A percentile compares a stretch with the other conserved stretches of the same genome.
Conservation (phyloP, 257 asterid genomes). For the Thymus quinquecostatus region DNA sequence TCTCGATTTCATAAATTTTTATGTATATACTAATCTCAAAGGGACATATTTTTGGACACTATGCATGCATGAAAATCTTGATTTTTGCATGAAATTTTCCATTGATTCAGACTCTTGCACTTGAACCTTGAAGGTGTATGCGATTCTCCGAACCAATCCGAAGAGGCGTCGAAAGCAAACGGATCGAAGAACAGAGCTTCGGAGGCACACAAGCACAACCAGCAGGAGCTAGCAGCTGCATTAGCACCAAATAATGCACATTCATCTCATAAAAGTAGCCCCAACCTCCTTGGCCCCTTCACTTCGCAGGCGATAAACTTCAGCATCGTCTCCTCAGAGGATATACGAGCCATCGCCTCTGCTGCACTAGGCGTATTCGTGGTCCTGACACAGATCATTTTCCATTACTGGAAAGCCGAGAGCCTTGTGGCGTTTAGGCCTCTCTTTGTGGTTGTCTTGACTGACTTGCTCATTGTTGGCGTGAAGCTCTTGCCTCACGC, state of each 20-base stretch:
- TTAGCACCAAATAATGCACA: conserved; percentile 18
- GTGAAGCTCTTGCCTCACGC: conserved; percentile 43
- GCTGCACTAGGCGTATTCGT: conserved; percentile 58
- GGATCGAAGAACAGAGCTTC: conserved; percentile 21
- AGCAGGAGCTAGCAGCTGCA: conserved; percentile 15
- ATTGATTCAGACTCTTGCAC: not conserved
- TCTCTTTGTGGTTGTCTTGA: conserved; percentile 58
- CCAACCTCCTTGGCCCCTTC: conserved; percentile 17
- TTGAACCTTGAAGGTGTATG: conserved; percentile 36
- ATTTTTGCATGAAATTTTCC: not conserved
- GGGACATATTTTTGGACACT: too few species aligned
- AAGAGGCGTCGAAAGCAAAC: conserved; percentile 17
- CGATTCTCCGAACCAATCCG: conserved; percentile 7
- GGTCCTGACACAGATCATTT: conserved; percentile 50
- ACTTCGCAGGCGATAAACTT: conserved; percentile 58
- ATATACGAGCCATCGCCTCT: conserved; percentile 61
- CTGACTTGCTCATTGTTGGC: conserved; percentile 58
- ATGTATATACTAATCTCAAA: too few species aligned
- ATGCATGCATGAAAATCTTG: too few species aligned
- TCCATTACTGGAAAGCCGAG: conserved; percentile 56
- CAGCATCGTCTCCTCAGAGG: conserved; percentile 65
- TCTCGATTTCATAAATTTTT: too few species aligned
- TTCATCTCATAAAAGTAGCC: conserved; percentile 22
- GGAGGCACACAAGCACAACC: conserved; percentile 9
- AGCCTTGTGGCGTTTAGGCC: conserved; percentile 71